Conservation (phyloP, 2,329 filamentous ascomycete genomes). For the Aureobasidium sp. region DNA sequence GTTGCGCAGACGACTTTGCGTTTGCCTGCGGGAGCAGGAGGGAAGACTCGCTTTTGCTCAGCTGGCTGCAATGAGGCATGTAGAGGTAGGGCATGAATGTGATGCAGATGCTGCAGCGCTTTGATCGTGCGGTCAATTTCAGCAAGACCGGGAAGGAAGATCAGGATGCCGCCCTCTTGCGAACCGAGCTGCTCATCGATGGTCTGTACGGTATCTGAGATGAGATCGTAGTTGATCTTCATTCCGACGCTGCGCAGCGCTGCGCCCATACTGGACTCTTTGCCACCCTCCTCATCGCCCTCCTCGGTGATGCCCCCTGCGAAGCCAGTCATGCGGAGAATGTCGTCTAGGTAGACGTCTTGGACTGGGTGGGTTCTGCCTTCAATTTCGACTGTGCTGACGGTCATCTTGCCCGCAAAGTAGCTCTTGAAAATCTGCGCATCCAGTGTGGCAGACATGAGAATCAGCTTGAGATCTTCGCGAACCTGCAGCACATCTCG, state of each 20-base stretch:
- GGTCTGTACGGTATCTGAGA: constrained; percentile 68
- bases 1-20: constrained; percentile 91
- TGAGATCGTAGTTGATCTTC: constrained; percentile 85
- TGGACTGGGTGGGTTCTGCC: constrained; percentile 85
- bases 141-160: constrained; percentile 85
- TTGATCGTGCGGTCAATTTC: constrained; percentile 82
- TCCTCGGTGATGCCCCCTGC: constrained; percentile 31
- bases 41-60: constrained; percentile 85
- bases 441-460: constrained; percentile 96
- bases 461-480: constrained; percentile 76
- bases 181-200: constrained; percentile 72
- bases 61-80: constrained; percentile 85
- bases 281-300: constrained; percentile 43
- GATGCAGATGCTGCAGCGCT: constrained; percentile 56
- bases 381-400: constrained; percentile 78
- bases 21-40: constrained; percentile 65
- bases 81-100: constrained; percentile 73
- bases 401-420: constrained; percentile 51
- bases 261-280: constrained; percentile 34
- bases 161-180: constrained; percentile 80
- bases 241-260: constrained; percentile 49
- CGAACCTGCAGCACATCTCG: constrained; percentile 70
- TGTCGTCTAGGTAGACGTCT: constrained; percentile 84
- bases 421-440: constrained; percentile 78
- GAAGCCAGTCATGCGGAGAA: constrained; percentile 73